phyloP scores from a whole-genome alignment of 139 green algal species.

The Chlorella sp. region DNA sequence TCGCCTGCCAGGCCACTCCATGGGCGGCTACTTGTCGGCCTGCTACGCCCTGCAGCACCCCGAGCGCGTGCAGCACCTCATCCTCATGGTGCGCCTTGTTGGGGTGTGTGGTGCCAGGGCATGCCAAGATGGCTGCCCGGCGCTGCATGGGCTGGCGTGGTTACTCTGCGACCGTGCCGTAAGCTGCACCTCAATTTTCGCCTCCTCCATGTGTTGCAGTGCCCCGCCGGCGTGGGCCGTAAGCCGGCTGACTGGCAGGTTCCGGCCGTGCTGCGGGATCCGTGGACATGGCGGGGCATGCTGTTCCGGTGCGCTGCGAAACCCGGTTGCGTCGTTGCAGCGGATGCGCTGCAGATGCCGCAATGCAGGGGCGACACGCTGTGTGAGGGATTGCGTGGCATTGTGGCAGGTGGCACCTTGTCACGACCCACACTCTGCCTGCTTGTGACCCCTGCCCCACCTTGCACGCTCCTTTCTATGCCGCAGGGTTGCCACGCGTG shows the following conservation, averaged over 20 bases:
- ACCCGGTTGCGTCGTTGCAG: neutral
- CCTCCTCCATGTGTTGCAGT: neutral
- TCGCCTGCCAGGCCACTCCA: conserved; percentile 60
- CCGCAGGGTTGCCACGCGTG: conserved; percentile 26
- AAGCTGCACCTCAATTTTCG: no score
- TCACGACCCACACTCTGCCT: no score
- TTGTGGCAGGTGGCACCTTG: no score
- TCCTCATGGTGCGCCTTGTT: conserved; percentile 71
- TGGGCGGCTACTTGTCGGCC: conserved; percentile 88
- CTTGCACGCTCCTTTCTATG: no score
- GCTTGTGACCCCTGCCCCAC: no score
- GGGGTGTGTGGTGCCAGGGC: no score
- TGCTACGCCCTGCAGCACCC: conserved; percentile 85
- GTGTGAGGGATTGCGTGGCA: no score
- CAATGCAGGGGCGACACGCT: no score
- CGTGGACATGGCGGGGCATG: conserved; percentile 51
- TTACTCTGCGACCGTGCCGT: no score
- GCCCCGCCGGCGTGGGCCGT: conserved; percentile 80
- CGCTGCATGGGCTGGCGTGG: no score
- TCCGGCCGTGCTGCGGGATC: conserved; percentile 41
- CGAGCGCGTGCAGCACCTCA: conserved; percentile 85
- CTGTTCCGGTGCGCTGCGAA: conserved; percentile 47
- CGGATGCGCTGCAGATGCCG: no score
- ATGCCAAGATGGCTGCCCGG: no score
- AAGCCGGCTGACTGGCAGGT: conserved; percentile 69